phyloP scores from a whole-genome alignment of 805 yeast species.

The Wickerhamomyces pijperi region DNA sequence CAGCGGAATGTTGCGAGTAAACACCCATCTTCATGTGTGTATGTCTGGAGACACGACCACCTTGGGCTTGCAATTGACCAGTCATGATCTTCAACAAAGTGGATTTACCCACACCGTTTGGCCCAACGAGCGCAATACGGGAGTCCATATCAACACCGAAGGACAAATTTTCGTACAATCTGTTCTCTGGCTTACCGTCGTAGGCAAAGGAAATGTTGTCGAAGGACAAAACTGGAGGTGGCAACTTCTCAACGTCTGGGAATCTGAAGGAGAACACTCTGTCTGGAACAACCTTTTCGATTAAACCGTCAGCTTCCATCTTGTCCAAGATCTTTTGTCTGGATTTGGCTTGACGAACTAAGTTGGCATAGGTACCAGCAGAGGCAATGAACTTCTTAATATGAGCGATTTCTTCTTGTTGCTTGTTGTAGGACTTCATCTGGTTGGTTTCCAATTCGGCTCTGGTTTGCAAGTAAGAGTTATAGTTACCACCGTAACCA shows the following conservation, averaged over 20 bases:
- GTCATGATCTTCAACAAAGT: conserved; percentile 94
- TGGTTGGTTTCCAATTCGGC: conserved; percentile 90
- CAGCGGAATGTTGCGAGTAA: conserved; percentile 97
- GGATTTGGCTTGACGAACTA: conserved; percentile 97
- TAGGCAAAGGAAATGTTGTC: conserved; percentile 92
- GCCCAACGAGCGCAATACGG: conserved; percentile 94
- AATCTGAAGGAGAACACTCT: conserved; percentile 89
- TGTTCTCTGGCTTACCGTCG: conserved; percentile 72
- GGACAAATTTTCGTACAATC: conserved; percentile 80
- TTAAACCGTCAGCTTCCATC: conserved; percentile 99
- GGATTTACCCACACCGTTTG: conserved; percentile 98
- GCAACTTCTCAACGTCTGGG: conserved; percentile 92
- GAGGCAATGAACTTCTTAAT: conserved; percentile 98
- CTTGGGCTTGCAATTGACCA: conserved; percentile 81
- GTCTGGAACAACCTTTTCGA: conserved; percentile 86
- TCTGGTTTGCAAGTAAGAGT: conserved; percentile 91
- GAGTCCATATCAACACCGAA: conserved; percentile 99
- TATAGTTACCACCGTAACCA: conserved; percentile 96
- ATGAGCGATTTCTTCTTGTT: conserved; percentile 97
- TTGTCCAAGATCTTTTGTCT: conserved; percentile 98
- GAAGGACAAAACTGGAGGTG: conserved; percentile 96
- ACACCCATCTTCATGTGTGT: conserved; percentile 97
- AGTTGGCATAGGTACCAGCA: conserved; percentile 98
- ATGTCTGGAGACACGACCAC: conserved; percentile 94
- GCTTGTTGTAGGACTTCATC: conserved; percentile 94